Conservation (phyloP, 2,329 filamentous ascomycete species). For the Colletotrichum sp. region DNA sequence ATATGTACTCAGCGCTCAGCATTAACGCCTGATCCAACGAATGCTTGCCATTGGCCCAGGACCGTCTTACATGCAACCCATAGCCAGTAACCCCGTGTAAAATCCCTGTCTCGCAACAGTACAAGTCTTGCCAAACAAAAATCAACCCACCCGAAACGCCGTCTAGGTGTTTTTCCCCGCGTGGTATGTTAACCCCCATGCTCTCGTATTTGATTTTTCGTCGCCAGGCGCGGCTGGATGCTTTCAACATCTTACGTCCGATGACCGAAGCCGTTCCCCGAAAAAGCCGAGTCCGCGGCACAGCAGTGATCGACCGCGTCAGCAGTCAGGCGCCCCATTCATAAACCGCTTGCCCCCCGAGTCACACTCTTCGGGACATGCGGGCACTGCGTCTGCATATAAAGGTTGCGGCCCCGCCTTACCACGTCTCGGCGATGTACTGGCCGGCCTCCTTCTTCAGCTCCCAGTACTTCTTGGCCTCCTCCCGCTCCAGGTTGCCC, state of each 20-base stretch:
- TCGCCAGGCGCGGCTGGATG: not conserved
- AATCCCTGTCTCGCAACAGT: slow-evolving; percentile 2
- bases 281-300: slow-evolving; percentile 10
- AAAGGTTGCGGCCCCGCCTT: slow-evolving; percentile 15
- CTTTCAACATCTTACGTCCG: slow-evolving; percentile 6
- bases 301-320: slow-evolving; percentile 2
- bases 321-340: not conserved
- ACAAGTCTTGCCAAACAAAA: not conserved
- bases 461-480: slow-evolving; percentile 87
- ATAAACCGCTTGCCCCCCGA: not conserved
- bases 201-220: not conserved
- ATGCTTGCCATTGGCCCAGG: not conserved
- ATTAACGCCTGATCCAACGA: not conserved
- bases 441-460: slow-evolving; percentile 91
- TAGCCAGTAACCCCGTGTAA: not conserved
- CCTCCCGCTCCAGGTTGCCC: slow-evolving; percentile 81
- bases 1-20: not conserved
- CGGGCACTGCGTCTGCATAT: not conserved
- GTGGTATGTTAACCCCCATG: not conserved
- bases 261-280: not conserved
- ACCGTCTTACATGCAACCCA: not conserved
- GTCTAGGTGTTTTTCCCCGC: not conserved
- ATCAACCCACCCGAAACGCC: slow-evolving; percentile 7
- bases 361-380: not conserved
- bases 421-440: slow-evolving; percentile 89